Conservation (phyloP, 163 green algal species). For the Chloromonas sp. region DNA sequence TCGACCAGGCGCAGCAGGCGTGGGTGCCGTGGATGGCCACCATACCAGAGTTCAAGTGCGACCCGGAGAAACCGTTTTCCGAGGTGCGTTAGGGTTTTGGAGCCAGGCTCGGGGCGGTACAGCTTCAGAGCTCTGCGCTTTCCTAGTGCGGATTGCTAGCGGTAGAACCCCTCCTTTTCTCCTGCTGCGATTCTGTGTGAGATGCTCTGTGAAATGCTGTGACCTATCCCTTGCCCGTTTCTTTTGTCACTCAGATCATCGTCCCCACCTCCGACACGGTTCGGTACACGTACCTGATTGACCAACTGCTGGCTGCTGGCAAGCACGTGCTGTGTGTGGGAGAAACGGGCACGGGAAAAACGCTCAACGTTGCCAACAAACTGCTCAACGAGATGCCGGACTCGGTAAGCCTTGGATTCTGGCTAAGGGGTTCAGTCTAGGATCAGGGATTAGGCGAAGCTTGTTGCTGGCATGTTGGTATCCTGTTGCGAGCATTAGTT, state of each 20-base stretch:
- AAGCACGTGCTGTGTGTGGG: constrained; percentile 75
- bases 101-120: not conserved
- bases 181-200: no score
- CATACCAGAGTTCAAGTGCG: constrained; percentile 53
- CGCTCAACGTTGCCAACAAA: constrained; percentile 62
- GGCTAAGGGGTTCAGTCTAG: no score
- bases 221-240: not conserved
- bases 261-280: constrained; percentile 73
- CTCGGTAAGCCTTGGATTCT: not conserved
- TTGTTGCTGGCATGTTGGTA: no score
- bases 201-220: not conserved
- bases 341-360: constrained; percentile 79
- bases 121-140: not conserved
- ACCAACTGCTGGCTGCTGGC: constrained; percentile 38
- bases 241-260: constrained; percentile 52
- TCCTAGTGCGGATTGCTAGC: not conserved
- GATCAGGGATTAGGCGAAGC: no score
- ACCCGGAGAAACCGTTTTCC: constrained; percentile 58
- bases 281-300: constrained; percentile 66
- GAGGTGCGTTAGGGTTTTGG: constrained; percentile 10
- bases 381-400: constrained; percentile 54
- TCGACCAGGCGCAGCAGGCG: constrained; percentile 32
- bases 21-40: constrained; percentile 70
- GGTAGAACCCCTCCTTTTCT: not conserved
- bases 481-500: no score